These are phyloP conservation scores for Gelatoporia subvermispora DNA, from an alignment of 768 basidiomycete species.

Conservation along the genomic window DNA sequence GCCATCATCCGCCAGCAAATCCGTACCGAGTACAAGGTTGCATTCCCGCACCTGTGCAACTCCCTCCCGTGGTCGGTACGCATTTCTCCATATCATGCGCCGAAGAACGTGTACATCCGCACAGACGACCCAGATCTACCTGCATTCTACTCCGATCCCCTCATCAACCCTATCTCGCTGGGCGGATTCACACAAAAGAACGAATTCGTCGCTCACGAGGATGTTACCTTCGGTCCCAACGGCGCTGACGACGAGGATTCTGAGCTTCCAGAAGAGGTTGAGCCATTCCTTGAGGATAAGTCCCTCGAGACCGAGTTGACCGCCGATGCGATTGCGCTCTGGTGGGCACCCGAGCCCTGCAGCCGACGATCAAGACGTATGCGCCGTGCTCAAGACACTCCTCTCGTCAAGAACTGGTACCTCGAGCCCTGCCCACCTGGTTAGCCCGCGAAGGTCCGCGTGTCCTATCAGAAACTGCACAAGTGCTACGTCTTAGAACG, in stretches of 20 bases:
- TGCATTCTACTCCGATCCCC: slow-evolving; percentile 97
- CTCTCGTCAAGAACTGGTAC: slow-evolving; percentile 97
- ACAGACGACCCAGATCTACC: slow-evolving; percentile 98
- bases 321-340: slow-evolving; percentile 94
- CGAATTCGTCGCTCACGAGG: slow-evolving; percentile 80
- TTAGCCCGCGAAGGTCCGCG: slow-evolving; percentile 96
- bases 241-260: slow-evolving; percentile 84
- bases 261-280: slow-evolving; percentile 69
- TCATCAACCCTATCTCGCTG: slow-evolving; percentile 95
- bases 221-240: slow-evolving; percentile 86
- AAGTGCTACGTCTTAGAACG: slow-evolving; percentile 96
- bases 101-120: slow-evolving; percentile 98
- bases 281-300: slow-evolving; percentile 77
- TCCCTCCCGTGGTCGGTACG: slow-evolving; percentile 93
- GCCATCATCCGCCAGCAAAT: slow-evolving; percentile 99
- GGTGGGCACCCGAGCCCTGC: slow-evolving; percentile 99
- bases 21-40: slow-evolving; percentile 97
- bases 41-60: slow-evolving; percentile 98
- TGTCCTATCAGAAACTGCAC: slow-evolving; percentile 96
- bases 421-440: slow-evolving; percentile 96
- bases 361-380: slow-evolving; percentile 87
- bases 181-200: slow-evolving; percentile 85
- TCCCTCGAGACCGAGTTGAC: slow-evolving; percentile 86
- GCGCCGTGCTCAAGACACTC: slow-evolving; percentile 91
- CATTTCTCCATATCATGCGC: slow-evolving; percentile 86